A percentile compares a stretch with the other conserved stretches of the same genome.
phyloP scores from a whole-genome alignment of 257 asterid species.

The Ehretia macrophylla region DNA sequence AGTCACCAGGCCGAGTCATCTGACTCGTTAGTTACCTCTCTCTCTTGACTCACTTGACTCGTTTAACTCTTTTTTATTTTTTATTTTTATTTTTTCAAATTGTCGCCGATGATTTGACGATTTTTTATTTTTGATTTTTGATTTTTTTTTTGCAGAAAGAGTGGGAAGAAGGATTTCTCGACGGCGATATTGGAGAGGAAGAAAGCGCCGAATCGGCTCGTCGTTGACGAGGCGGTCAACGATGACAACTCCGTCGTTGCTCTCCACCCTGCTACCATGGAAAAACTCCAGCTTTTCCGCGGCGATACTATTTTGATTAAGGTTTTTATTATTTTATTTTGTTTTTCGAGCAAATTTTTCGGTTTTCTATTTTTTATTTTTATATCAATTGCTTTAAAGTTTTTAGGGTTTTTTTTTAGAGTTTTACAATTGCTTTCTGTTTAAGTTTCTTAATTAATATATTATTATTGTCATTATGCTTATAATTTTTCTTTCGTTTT shows the following conservation, averaged over 20 bases:
- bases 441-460: neutral
- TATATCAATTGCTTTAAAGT: neutral
- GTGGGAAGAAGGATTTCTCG: slow-evolving; percentile 11
- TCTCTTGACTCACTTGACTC: neutral
- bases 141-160: neutral
- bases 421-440: neutral
- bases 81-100: too few relatives aligned
- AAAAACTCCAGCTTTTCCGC: slow-evolving; percentile 15
- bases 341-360: slow-evolving; percentile 5
- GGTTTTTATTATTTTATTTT: slow-evolving; percentile 1
- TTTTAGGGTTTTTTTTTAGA: neutral
- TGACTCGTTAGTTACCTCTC: slow-evolving; percentile 4
- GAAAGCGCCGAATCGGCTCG: slow-evolving; percentile 13
- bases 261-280: slow-evolving; percentile 14
- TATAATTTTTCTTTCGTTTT: too few relatives aligned
- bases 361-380: neutral
- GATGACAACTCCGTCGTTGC: slow-evolving; percentile 18
- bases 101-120: neutral
- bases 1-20: slow-evolving; percentile 1
- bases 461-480: too few relatives aligned
- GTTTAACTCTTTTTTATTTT: neutral
- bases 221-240: slow-evolving; percentile 16
- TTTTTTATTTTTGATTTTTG: neutral
- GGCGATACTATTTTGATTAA: slow-evolving; percentile 12
- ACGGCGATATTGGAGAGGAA: slow-evolving; percentile 14